Evolutionary conservation across 1,139 yeast species (phyloP), one percentile per base, ranked within the genome.

Genomic region (Geotrichum histeridarum): DNA sequence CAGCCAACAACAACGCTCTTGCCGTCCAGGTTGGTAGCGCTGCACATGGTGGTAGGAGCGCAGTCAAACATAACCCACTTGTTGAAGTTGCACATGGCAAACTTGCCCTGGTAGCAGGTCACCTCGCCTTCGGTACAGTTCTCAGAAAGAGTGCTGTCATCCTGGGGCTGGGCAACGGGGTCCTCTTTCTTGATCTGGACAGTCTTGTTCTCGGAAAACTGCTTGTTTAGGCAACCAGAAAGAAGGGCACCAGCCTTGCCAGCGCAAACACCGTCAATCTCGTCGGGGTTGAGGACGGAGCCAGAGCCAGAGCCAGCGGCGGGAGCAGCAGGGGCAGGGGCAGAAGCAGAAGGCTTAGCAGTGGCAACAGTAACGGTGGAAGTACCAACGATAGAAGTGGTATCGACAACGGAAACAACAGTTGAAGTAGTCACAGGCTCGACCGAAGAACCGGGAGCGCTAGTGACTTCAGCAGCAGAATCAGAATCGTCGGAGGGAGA

Each of bases 31-130:
- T 31, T 42, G 14, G 71, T 72, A 17, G 85, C 83, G 58, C 71
- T 75, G 68, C 87, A 82, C 1, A 78, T 73, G 6, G 86, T 81
- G 48, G 84, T 83, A 2, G 76, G 69, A 8, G 84, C 78, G 68
- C 87, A 82, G 41, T 67, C 73, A 63, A 75, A 73, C 17, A 64
- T 63, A 14, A 79, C 82, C 86, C 87, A 82, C 30, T 67, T 58
- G 42, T 81, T 80, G 62, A 70, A 73, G 63, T 78, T 74, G 68
- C 86, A 82, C 39, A 80, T 69, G 14, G 84, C 81, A 60, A 77
- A 75, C 42, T 70, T 60, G 49, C 82, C 84, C 58, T 71, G 70
- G 14, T 77, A 64, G 67, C 86, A 82, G 3, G 81, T 75, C 38
- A 74, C 61, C 11, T 73, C 74, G 50, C 84, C 84, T 41, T 74